Evolutionary conservation across 352 stramenopile genomes (phyloP), one percentile per base, ranked within the genome.

Genomic region (Phytophthora citricola): DNA sequence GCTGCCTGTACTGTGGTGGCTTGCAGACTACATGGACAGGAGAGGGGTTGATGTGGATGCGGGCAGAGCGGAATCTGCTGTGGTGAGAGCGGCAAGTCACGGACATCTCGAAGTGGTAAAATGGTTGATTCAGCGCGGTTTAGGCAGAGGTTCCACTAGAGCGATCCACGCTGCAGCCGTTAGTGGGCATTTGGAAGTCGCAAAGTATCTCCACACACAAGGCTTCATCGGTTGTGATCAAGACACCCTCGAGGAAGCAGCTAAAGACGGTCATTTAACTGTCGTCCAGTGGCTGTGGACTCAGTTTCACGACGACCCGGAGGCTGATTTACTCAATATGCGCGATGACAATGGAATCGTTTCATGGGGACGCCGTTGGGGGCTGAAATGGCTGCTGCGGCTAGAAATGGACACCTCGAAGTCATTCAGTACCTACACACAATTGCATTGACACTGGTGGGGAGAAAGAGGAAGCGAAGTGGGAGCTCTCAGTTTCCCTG

Each of bases 141-240:
- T 43, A 20, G 36, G 36, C 11, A 43, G 6, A 15, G 36, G 15
- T 9, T 7, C 12, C 36, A 43, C 36, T 15, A 17, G 11, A 4
- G 36, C 36, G 11, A 20, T 43, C 5, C 11, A 41, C 39, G 15
- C 6, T n/a, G 14, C 51, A 39, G 38, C 51, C 8, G 14, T 17
- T 5, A 46, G 47, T 39, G 34, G 51, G 29, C 22, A 48, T 3
- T 10, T 58, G 15, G 24, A 58, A 15, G 51, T 48, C n/a, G 36
- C 38, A 3, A 58, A 50, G 26, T 59, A 49, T 41, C 51, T 59
- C 11, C 26, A 50, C 24, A 6, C 39, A 11, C 26, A 38, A 3
- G 26, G 39, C 0, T 48, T 58, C 26, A 77, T 71, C 6, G 17
- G 40, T 66, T 69, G 57, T 65, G 75, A 63, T 64, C 76, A 66